A percentile compares a stretch with the other conserved stretches of the same genome.
Conservation (phyloP, 768 basidiomycete species). For the Rhizopogon vulgaris region DNA sequence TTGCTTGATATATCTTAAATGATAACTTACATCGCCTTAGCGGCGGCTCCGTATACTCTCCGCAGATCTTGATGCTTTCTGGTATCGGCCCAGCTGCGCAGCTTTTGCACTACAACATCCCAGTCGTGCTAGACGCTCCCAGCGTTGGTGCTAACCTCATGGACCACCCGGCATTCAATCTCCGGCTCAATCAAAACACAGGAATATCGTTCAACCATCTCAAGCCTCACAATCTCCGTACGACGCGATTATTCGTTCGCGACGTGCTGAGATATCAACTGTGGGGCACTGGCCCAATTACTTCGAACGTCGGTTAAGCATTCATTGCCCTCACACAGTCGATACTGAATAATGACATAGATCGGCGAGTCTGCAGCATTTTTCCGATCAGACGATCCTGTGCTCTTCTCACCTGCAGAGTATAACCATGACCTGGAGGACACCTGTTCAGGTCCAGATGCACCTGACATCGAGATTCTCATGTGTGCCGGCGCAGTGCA, state of each 20-base stretch:
- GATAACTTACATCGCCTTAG: conserved; percentile 24
- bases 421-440: conserved; percentile 23
- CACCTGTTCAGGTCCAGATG: conserved; percentile 21
- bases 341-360: conserved; percentile 10
- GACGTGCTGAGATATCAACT: conserved; percentile 38
- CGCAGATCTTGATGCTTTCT: conserved; percentile 65
- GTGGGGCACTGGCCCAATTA: conserved; percentile 41
- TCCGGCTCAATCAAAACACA: conserved; percentile 47
- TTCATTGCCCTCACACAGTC: neutral
- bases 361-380: conserved; percentile 25
- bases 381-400: conserved; percentile 25
- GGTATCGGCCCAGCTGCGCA: conserved; percentile 68
- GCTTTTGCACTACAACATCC: conserved; percentile 46
- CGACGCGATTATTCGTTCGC: conserved; percentile 20
- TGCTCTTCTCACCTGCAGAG: conserved; percentile 24
- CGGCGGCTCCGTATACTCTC: conserved; percentile 58
- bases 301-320: conserved; percentile 41
- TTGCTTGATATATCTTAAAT: too few relatives aligned
- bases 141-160: conserved; percentile 70
- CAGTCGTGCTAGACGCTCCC: conserved; percentile 55
- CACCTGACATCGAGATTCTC: conserved; percentile 26
- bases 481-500: conserved; percentile 4
- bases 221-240: conserved; percentile 14
- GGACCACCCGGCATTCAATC: conserved; percentile 58
- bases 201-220: conserved; percentile 38